Percentiles rank a stretch among this genome's conserved stretches.
Conservation (phyloP, 331 rosid species). For the Malus hybrid region DNA sequence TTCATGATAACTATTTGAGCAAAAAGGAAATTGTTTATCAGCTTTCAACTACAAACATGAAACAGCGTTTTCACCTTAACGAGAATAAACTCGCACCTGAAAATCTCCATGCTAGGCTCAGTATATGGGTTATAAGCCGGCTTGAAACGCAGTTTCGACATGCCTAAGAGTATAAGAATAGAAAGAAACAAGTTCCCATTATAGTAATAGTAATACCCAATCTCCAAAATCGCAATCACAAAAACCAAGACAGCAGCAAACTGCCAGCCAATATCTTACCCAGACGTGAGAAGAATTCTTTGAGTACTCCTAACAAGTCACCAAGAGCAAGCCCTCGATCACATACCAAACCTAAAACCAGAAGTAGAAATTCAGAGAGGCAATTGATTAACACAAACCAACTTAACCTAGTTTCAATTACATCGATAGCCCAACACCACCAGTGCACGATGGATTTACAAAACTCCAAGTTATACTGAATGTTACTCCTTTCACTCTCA, state of each 20-base stretch:
- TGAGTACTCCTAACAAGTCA: slow-evolving; percentile 77
- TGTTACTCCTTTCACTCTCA: neutral
- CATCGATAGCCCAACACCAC: neutral
- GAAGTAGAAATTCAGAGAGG: slow-evolving; percentile 4
- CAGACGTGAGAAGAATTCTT: slow-evolving; percentile 83
- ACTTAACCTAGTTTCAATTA: neutral
- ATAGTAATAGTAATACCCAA: neutral
- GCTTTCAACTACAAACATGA: slow-evolving; percentile 1
- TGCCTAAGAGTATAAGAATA: slow-evolving; percentile 42
- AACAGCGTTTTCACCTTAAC: neutral
- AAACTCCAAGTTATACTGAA: neutral
- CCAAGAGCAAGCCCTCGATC: slow-evolving; percentile 84
- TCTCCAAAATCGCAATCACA: neutral
- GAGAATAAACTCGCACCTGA: slow-evolving; percentile 41
- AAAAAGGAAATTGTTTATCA: neutral
- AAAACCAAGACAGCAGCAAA: neutral
- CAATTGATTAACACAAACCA: neutral
- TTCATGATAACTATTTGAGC: slow-evolving; percentile 67
- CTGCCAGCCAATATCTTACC: slow-evolving; percentile 35
- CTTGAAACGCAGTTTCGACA: slow-evolving; percentile 76
- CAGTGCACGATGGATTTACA: neutral
- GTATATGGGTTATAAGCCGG: slow-evolving; percentile 97
- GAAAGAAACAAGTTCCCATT: neutral
- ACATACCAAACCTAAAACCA: slow-evolving; percentile 72
- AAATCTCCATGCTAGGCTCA: slow-evolving; percentile 98